Evolutionary conservation across 2,329 filamentous ascomycete genomes (phyloP).

Genomic region (Metarhizium album): DNA sequence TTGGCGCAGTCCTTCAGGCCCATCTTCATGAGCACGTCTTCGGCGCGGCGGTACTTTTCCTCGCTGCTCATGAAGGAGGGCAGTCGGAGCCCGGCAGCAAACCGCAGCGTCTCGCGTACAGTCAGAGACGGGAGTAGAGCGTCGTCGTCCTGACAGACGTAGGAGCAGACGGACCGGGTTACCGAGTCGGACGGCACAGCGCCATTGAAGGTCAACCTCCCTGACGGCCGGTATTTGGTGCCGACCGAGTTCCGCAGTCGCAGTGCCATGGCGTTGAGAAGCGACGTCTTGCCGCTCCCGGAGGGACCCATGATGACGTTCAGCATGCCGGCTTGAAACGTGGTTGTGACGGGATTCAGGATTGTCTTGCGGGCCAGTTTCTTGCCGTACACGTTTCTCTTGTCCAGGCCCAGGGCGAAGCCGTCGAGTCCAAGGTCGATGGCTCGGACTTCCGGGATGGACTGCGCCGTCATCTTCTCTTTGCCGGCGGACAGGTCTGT

Average conservation of each 20-base stretch:
- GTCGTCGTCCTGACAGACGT: conserved; percentile 70
- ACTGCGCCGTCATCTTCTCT: conserved; percentile 51
- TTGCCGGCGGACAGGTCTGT: conserved; percentile 58
- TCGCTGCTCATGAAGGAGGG: conserved; percentile 58
- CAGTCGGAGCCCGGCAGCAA: conserved; percentile 60
- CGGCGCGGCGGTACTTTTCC: conserved; percentile 57
- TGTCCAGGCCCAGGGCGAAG: conserved; percentile 55
- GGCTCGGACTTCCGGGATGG: conserved; percentile 41
- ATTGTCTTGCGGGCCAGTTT: conserved; percentile 47
- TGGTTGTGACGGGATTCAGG: conserved; percentile 53
- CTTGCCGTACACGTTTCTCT: conserved; percentile 41
- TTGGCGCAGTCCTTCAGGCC: conserved; percentile 70
- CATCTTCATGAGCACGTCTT: conserved; percentile 63
- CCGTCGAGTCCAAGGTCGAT: conserved; percentile 55
- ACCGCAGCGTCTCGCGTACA: conserved; percentile 62
- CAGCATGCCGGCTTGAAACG: conserved; percentile 56
- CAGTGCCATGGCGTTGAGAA: conserved; percentile 62
- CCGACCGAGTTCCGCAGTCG: conserved; percentile 50
- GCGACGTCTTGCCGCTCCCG: conserved; percentile 64
- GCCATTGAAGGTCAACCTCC: conserved; percentile 59
- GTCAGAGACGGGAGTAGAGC: conserved; percentile 64
- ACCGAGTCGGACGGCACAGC: conserved; percentile 57
- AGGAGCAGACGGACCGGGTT: conserved; percentile 61
- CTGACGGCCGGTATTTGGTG: conserved; percentile 51
- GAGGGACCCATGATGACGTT: conserved; percentile 77